Evolutionary conservation across 208 protist genomes (phyloP).

Genomic region (Wallacemonas rigidus): DNA sequence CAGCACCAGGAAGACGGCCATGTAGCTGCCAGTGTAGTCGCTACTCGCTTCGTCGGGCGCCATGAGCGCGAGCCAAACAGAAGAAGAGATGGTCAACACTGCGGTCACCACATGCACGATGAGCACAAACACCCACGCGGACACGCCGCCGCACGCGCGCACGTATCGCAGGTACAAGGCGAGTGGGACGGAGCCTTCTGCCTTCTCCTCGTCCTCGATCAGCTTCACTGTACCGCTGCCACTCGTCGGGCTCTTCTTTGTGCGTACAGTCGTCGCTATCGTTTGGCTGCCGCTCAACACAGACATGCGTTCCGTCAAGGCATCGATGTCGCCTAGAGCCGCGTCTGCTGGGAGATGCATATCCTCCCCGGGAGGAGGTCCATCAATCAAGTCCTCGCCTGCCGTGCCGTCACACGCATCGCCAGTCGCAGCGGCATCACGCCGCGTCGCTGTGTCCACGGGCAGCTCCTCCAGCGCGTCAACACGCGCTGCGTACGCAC

Average conservation of each 20-base stretch:
- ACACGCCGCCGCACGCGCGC: slow-evolving; percentile 41
- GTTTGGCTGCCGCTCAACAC: too few species aligned
- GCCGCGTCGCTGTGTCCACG: neutral
- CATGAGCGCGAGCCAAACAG: slow-evolving; percentile 74
- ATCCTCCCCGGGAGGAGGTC: too few species aligned
- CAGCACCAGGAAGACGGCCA: slow-evolving; percentile 39
- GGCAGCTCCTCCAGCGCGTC: slow-evolving; percentile 24
- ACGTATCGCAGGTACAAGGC: slow-evolving; percentile 60
- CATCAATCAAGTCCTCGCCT: too few species aligned
- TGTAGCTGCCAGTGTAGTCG: slow-evolving; percentile 24
- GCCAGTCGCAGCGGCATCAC: neutral
- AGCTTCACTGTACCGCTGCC: slow-evolving; percentile 6
- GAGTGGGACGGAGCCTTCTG: slow-evolving; percentile 46
- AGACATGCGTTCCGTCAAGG: too few species aligned
- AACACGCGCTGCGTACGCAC: slow-evolving; percentile 46
- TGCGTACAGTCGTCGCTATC: too few species aligned
- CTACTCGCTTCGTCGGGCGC: slow-evolving; percentile 18
- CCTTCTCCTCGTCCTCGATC: slow-evolving; percentile 55
- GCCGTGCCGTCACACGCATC: too few species aligned
- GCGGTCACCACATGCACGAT: slow-evolving; percentile 52
- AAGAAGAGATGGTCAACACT: slow-evolving; percentile 25
- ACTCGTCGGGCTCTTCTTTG: neutral
- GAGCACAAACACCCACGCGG: slow-evolving; percentile 24
- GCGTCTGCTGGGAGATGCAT: too few species aligned
- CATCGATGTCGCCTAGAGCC: too few species aligned